A percentile compares a stretch with the other conserved stretches of the same genome.
Conservation (phyloP, 148 eudicot genomes). For the Suaeda aralocaspica region DNA sequence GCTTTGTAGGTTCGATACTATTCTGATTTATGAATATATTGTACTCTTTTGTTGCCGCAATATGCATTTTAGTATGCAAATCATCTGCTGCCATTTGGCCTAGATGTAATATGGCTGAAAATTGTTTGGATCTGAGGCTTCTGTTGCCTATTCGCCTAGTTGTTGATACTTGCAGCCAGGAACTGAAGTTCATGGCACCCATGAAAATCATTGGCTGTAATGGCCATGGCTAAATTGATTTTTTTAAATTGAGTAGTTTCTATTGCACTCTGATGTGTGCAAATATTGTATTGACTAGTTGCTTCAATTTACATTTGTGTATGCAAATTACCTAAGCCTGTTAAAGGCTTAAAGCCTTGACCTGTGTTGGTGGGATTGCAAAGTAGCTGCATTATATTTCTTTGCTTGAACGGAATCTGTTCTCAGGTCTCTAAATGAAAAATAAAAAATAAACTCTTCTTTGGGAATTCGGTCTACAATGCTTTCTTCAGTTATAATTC, state of each 20-base stretch:
- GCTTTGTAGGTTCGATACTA: not conserved
- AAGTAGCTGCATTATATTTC: not conserved
- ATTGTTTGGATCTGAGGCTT: too few species aligned
- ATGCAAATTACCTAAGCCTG: conserved; percentile 4
- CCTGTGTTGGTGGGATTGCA: not conserved
- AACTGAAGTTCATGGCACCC: too few species aligned
- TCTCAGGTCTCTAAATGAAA: not conserved
- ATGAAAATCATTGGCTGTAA: too few species aligned
- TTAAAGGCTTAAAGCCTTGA: not conserved
- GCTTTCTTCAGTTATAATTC: not conserved
- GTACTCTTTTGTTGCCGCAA: not conserved
- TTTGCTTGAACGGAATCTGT: not conserved
- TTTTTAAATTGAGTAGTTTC: too few species aligned
- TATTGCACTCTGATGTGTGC: not conserved
- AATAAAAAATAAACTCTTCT: not conserved
- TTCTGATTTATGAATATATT: not conserved
- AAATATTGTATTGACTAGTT: not conserved
- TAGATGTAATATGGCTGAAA: too few species aligned
- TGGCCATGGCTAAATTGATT: too few species aligned
- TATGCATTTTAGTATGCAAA: not conserved
- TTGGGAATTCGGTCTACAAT: not conserved
- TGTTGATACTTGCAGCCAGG: too few species aligned
- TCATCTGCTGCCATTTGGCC: too few species aligned
- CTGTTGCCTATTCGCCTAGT: too few species aligned
- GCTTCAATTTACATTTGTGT: not conserved